Conservation (phyloP, 2,329 filamentous ascomycete genomes). For the Immersiporthe knoxdaviesiana region DNA sequence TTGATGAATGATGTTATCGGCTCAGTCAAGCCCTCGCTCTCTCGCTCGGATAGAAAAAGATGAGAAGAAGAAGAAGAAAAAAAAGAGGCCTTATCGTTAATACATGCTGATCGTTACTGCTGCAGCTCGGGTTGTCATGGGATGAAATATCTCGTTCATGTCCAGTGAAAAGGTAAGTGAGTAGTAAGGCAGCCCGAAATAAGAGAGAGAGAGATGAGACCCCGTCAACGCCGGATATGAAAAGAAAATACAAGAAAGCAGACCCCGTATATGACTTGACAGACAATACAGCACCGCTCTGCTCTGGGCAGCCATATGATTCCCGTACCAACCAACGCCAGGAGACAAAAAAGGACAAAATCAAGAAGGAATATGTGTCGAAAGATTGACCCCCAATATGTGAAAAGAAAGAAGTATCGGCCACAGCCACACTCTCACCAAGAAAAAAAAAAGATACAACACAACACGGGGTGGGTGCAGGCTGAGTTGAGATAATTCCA, state of each 20-base stretch:
- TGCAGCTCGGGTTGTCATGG: conserved; percentile 29
- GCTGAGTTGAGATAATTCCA: background rate
- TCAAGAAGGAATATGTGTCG: background rate
- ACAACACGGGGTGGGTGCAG: background rate
- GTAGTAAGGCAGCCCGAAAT: conserved; percentile 15
- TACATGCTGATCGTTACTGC: conserved; percentile 35
- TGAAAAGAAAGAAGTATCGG: conserved; percentile 17
- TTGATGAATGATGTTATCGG: background rate
- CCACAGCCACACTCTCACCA: conserved; percentile 17
- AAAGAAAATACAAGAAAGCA: background rate
- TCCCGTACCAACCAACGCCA: conserved; percentile 1
- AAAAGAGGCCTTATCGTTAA: conserved; percentile 30
- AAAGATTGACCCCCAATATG: conserved; percentile 20
- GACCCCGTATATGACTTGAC: background rate
- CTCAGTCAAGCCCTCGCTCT: conserved; percentile 15
- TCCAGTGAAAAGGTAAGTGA: conserved; percentile 21
- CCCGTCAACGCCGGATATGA: conserved; percentile 16
- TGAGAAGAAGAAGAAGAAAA: no score
- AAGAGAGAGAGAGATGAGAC: conserved; percentile 5
- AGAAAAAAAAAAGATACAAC: conserved; percentile 10
- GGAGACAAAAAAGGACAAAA: background rate
- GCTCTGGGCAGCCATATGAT: conserved; percentile 5
- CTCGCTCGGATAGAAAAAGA: no score
- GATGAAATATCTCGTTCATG: conserved; percentile 32
- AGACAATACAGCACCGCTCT: background rate